phyloP scores from a whole-genome alignment of 1,139 yeast species.

The Eremothecium cymbalariae region DNA sequence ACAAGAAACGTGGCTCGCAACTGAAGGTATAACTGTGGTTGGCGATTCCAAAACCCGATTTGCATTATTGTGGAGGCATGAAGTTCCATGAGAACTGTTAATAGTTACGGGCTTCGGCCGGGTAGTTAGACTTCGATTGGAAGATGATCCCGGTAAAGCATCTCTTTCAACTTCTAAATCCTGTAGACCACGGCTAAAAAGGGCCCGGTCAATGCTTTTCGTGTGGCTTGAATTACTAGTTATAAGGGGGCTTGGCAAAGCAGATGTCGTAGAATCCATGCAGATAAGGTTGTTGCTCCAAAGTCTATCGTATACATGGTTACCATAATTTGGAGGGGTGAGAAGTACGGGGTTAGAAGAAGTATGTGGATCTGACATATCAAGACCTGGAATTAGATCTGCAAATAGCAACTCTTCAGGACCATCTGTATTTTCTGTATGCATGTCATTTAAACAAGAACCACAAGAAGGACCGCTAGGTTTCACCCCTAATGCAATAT shows the following conservation, averaged over 20 bases:
- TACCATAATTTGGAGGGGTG: conserved; percentile 88
- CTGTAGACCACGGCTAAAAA: conserved; percentile 46
- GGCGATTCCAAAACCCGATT: conserved; percentile 29
- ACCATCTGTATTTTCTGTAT: conserved; percentile 30
- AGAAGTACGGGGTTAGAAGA: conserved; percentile 26
- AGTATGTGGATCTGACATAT: conserved; percentile 15
- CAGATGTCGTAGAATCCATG: conserved; percentile 29
- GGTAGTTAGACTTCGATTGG: conserved; percentile 8
- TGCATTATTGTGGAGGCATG: conserved; percentile 19
- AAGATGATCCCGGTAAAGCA: not conserved
- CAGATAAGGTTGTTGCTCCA: conserved; percentile 45
- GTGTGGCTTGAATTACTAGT: conserved; percentile 18
- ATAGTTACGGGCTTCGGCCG: conserved; percentile 6
- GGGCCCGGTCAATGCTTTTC: conserved; percentile 28
- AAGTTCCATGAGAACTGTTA: conserved; percentile 17
- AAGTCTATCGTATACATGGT: conserved; percentile 75
- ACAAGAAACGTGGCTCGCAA: conserved; percentile 49
- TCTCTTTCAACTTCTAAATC: conserved; percentile 44
- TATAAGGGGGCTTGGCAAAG: conserved; percentile 26
- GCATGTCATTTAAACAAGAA: too few species aligned
- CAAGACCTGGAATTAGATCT: too few species aligned
- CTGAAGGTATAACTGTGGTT: conserved; percentile 41
- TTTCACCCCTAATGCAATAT: conserved; percentile 59
- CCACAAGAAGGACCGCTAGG: too few species aligned
- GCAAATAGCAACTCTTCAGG: too few species aligned